Conservation (phyloP, 1,284 basidiomycete species). For the Cutaneotrichosporon dermatis region DNA sequence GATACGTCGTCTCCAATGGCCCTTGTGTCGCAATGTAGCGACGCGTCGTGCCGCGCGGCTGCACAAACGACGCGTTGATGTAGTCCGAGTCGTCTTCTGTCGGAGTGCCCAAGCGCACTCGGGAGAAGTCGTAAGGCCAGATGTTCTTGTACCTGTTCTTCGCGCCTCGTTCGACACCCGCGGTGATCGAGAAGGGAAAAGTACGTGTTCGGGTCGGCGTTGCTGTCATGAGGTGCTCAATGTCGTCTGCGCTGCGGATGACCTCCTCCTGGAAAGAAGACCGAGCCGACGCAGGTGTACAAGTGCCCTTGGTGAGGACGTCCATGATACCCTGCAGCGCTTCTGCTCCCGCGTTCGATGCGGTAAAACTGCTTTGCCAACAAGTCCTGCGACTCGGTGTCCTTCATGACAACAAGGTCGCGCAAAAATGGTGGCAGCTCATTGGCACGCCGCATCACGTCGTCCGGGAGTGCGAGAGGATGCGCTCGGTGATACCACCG, state of each 20-base stretch:
- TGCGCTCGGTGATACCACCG: constrained; percentile 73
- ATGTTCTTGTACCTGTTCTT: constrained; percentile 90
- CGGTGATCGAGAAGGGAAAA: constrained; percentile 89
- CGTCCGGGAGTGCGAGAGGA: constrained; percentile 66
- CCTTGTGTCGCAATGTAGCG: constrained; percentile 96
- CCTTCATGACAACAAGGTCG: constrained; percentile 61
- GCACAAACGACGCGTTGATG: constrained; percentile 87
- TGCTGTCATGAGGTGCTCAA: constrained; percentile 21
- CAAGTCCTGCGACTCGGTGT: constrained; percentile 54
- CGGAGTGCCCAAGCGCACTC: constrained; percentile 63
- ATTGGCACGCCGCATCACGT: constrained; percentile 59
- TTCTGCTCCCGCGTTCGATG: constrained; percentile 90
- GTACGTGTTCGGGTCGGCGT: constrained; percentile 32
- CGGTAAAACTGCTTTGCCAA: constrained; percentile 72
- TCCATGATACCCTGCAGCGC: constrained; percentile 87
- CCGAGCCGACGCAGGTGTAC: constrained; percentile 1
- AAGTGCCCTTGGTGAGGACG: constrained; percentile 9
- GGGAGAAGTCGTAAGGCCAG: constrained; percentile 80
- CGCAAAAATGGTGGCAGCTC: constrained; percentile 80
- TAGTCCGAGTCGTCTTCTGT: constrained; percentile 69
- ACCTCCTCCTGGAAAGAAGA: background rate
- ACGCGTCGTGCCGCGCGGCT: constrained; percentile 71
- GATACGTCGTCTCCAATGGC: constrained; percentile 81
- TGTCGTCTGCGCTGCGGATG: constrained; percentile 18
- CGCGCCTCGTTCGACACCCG: constrained; percentile 87